These are phyloP conservation scores for Chlorella sp. DNA, from an alignment of 139 green algal genomes.

Conservation along the genomic window DNA sequence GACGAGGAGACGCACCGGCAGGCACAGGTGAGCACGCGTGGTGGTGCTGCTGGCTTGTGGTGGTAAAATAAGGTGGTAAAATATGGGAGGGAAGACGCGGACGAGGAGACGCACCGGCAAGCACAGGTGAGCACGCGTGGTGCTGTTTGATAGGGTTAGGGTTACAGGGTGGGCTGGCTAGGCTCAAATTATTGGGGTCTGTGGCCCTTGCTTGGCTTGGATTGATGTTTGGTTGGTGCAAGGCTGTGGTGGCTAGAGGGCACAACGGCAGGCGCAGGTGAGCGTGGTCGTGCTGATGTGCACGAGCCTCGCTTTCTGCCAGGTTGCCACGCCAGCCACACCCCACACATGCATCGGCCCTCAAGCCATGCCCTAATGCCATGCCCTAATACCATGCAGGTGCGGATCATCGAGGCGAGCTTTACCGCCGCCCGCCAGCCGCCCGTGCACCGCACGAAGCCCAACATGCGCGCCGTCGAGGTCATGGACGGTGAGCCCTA, in stretches of 20 bases:
- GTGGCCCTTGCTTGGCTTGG: no score
- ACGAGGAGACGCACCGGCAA: slow-evolving; percentile 4
- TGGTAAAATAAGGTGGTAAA: no score
- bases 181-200: no score
- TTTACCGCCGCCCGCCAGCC: slow-evolving; percentile 48
- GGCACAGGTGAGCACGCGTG: not conserved
- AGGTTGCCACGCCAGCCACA: no score
- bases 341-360: not conserved
- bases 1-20: slow-evolving; percentile 7
- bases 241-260: no score
- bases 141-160: no score
- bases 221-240: no score
- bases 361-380: not conserved
- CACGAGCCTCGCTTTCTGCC: no score
- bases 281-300: no score
- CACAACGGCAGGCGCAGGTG: not conserved
- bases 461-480: slow-evolving; percentile 38
- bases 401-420: slow-evolving; percentile 35
- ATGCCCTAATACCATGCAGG: not conserved
- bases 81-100: no score
- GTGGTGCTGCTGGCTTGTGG: not conserved
- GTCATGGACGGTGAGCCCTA: slow-evolving; percentile 41
- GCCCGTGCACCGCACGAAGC: slow-evolving; percentile 56
- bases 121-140: not conserved
- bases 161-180: no score